Evolutionary conservation across 2,329 filamentous ascomycete species (phyloP), one percentile per base, ranked within the genome.

Genomic region (Amylocarpus encephaloides): DNA sequence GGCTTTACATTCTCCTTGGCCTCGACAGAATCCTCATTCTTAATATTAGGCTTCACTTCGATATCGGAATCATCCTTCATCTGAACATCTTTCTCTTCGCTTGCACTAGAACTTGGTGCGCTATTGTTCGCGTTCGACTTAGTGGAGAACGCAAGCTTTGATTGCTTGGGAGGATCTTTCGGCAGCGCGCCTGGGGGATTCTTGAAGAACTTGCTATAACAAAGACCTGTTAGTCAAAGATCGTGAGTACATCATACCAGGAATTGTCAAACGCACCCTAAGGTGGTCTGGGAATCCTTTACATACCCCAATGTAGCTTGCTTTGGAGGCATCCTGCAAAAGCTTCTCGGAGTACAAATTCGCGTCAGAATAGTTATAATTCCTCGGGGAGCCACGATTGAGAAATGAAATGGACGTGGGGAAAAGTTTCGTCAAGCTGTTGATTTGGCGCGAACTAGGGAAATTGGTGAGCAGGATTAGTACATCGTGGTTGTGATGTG

Each of bases 241-340:
- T 7, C 18, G 15, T 45, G 7, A 33, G 18, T 11, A 51, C 16
- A 22, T 16, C 5, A 32, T 39, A 30, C 41, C 6, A n/a, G 52
- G 61, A 54, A 32, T 30, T 36, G 49, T 18, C 12, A 41, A 47
- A 71, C 72, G 70, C 80, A 90, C 86, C 83, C 79, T 68, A 92
- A 72, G 61, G 83, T 88, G 65, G 77, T 80, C 74, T 92, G 87
- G 57, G 77, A 76, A 62, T 82, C 72, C 70, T 80, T 84, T 56
- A 92, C 89, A 72, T 93, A 95, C 90, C 88, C 88, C 68, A 95
- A 72, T 54, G 87, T 95, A 63, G 86, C 82, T 72, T 95, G 89
- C 44, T 64, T 65, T 18, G 65, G 61, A 57, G 64, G 57, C 65
- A 67, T 67, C 41, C 39, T 61, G 52, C 33, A 53, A 35, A 59